Evolutionary conservation across 495 filamentous ascomycete genomes (phyloP).

Genomic region (Aspergillus bertholletiae): DNA sequence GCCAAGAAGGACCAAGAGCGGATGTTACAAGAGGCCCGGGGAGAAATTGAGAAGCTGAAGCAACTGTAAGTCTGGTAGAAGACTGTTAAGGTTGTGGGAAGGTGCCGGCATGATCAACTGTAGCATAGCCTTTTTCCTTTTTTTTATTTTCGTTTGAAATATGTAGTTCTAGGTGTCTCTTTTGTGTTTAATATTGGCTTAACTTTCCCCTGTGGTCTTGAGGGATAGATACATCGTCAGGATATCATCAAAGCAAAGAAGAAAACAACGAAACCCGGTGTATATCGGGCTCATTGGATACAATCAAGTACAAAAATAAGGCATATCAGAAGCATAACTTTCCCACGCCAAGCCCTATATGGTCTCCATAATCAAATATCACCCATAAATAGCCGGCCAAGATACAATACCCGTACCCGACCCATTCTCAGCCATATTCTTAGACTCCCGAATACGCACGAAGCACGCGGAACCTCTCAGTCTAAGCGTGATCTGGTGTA

Average conservation of each 20-base stretch:
- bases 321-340: not conserved
- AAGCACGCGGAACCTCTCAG: not conserved
- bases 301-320: constrained; percentile 9
- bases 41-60: constrained; percentile 41
- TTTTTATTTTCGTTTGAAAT: constrained; percentile 17
- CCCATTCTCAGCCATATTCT: constrained; percentile 13
- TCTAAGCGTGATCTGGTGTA: constrained; percentile 57
- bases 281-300: not conserved
- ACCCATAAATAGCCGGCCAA: not conserved
- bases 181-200: constrained; percentile 8
- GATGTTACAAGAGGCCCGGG: constrained; percentile 58
- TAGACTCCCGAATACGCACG: constrained; percentile 12
- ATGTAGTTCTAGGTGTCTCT: constrained; percentile 26
- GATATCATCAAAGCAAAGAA: not conserved
- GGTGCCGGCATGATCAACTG: constrained; percentile 21
- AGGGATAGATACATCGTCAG: not conserved
- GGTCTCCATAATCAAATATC: not conserved
- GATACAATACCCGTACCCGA: not conserved
- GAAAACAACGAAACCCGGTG: not conserved
- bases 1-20: constrained; percentile 59
- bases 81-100: constrained; percentile 2
- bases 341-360: not conserved
- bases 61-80: constrained; percentile 18
- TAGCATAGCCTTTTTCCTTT: constrained; percentile 40
- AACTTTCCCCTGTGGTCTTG: not conserved